Percentiles rank a stretch among this genome's conserved stretches.
Conservation (phyloP, 805 yeast genomes). For the Ogataea pignaliae region DNA sequence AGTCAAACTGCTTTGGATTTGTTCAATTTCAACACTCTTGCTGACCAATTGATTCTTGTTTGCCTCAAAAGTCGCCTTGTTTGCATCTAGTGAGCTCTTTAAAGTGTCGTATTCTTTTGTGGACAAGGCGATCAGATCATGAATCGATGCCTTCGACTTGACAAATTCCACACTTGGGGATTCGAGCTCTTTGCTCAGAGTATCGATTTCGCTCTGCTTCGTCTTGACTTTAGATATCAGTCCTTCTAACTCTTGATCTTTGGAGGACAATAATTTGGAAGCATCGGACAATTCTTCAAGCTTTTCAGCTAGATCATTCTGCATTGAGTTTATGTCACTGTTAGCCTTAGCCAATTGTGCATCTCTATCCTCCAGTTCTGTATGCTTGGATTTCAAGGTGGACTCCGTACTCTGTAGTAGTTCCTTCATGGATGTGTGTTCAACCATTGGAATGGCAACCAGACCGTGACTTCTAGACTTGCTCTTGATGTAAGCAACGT, state of each 20-base stretch:
- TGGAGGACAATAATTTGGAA: background rate
- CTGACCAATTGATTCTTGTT: no score
- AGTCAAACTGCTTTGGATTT: no score
- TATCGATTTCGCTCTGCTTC: background rate
- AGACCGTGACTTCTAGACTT: slow-evolving; percentile 12
- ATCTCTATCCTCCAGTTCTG: background rate
- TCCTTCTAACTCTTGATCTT: background rate
- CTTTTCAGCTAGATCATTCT: background rate
- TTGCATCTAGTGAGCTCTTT: background rate
- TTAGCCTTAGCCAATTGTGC: background rate
- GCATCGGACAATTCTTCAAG: background rate
- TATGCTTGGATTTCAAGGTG: background rate
- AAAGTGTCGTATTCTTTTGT: background rate
- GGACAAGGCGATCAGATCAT: background rate
- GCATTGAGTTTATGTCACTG: background rate
- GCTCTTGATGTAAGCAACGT: slow-evolving; percentile 15
- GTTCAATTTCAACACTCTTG: no score
- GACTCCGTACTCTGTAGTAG: background rate
- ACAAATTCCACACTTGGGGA: background rate
- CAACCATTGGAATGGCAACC: slow-evolving; percentile 19
- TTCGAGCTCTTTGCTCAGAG: background rate
- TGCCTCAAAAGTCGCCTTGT: background rate
- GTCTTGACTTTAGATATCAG: background rate
- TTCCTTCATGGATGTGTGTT: slow-evolving; percentile 8
- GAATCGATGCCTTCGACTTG: background rate